phyloP scores from a whole-genome alignment of 805 yeast genomes.

The Zygoascus ofunaensis region DNA sequence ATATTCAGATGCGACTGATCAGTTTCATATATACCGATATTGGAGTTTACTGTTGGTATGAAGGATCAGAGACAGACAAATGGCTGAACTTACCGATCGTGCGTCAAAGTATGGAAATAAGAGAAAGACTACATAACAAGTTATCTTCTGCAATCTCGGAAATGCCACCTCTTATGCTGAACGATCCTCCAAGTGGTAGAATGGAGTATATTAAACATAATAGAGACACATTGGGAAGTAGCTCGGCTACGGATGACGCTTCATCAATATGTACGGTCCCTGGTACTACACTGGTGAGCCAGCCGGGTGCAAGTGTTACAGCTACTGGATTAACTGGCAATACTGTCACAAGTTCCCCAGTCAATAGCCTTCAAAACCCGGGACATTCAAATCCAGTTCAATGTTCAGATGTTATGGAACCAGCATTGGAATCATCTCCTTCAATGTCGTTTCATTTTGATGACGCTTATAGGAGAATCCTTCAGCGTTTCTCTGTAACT shows the following conservation, averaged over 20 bases:
- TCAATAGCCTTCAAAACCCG: no score
- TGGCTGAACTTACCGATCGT: constrained; percentile 21
- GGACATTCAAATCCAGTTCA: no score
- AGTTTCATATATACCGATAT: constrained; percentile 27
- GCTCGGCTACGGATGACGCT: neutral
- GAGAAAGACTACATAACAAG: constrained; percentile 7
- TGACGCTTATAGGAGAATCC: constrained; percentile 18
- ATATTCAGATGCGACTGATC: constrained; percentile 17
- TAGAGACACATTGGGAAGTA: neutral
- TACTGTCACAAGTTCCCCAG: no score
- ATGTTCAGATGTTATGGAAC: no score
- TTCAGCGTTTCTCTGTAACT: constrained; percentile 17
- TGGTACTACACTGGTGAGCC: no score
- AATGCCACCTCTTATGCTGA: constrained; percentile 3
- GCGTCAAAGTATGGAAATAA: constrained; percentile 8
- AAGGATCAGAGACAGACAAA: constrained; percentile 29
- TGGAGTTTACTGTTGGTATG: constrained; percentile 20
- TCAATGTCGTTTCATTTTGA: constrained; percentile 15
- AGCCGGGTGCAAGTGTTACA: no score
- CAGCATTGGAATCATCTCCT: no score
- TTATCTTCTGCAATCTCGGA: constrained; percentile 10
- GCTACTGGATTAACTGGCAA: no score
- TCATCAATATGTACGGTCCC: neutral
- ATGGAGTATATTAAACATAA: neutral
- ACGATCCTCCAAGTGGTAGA: constrained; percentile 9